Evolutionary conservation across 1,139 yeast species (phyloP).

Genomic region (Eremothecium cymbalariae): DNA sequence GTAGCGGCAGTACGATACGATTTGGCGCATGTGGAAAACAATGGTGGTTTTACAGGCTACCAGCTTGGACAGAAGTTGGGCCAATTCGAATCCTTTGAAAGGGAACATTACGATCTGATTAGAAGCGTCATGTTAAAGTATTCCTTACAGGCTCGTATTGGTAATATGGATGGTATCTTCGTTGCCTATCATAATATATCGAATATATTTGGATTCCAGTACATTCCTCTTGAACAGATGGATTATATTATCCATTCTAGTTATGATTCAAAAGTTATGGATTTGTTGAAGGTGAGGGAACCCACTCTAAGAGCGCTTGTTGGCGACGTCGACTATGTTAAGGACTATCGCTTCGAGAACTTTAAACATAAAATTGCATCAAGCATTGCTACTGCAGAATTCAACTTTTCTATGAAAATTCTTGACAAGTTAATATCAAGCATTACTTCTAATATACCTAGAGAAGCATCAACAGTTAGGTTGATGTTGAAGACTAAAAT

Average conservation of each 20-base stretch:
- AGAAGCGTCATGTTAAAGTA: slow-evolving; percentile 76
- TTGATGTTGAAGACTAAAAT: slow-evolving; percentile 22
- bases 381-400: slow-evolving; percentile 63
- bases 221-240: slow-evolving; percentile 64
- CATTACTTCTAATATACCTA: slow-evolving; percentile 26
- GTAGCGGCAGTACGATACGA: slow-evolving; percentile 81
- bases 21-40: slow-evolving; percentile 49
- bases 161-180: slow-evolving; percentile 94
- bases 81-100: slow-evolving; percentile 63
- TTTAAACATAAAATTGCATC: slow-evolving; percentile 34
- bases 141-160: slow-evolving; percentile 84
- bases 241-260: slow-evolving; percentile 51
- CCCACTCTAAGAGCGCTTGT: slow-evolving; percentile 29
- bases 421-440: slow-evolving; percentile 46
- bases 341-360: slow-evolving; percentile 16
- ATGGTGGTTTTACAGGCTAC: slow-evolving; percentile 51
- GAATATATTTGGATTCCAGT: slow-evolving; percentile 82
- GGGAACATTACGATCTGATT: slow-evolving; percentile 70
- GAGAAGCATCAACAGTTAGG: slow-evolving; percentile 22
- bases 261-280: slow-evolving; percentile 14
- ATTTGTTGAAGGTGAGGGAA: slow-evolving; percentile 26
- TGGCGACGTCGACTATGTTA: slow-evolving; percentile 21
- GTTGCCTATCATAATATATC: slow-evolving; percentile 83
- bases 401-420: slow-evolving; percentile 52
- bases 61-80: slow-evolving; percentile 58